Percentiles rank a stretch among this genome's conserved stretches.
These are phyloP conservation scores for Wickerhamomyces sp. DNA, from an alignment of 1,139 yeast species.

Conservation along the genomic window DNA sequence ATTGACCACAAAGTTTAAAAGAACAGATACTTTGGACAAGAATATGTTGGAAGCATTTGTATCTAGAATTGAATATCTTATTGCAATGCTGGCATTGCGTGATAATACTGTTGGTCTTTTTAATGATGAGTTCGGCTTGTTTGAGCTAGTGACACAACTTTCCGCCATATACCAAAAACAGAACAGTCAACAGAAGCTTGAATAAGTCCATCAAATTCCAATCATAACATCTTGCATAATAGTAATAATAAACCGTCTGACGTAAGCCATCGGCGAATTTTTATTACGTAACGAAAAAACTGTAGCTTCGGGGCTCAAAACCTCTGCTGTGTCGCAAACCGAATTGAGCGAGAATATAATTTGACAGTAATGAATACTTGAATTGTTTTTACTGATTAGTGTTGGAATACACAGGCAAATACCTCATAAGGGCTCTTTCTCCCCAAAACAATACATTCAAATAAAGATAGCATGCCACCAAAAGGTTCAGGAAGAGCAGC, in stretches of 20 bases:
- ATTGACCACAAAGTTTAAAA: slow-evolving; percentile 30
- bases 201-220: background rate
- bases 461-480: slow-evolving; percentile 27
- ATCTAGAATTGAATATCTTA: slow-evolving; percentile 43
- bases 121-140: slow-evolving; percentile 12
- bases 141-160: slow-evolving; percentile 14
- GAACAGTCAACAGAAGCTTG: background rate
- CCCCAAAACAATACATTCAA: too few species aligned
- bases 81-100: slow-evolving; percentile 23
- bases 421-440: too few species aligned
- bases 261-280: too few species aligned
- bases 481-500: slow-evolving; percentile 18
- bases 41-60: slow-evolving; percentile 42
- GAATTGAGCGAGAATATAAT: too few species aligned
- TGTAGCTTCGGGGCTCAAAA: too few species aligned
- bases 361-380: too few species aligned
- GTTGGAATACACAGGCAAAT: too few species aligned
- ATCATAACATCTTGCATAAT: too few species aligned
- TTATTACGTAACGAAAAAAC: too few species aligned
- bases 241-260: too few species aligned
- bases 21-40: slow-evolving; percentile 25
- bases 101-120: slow-evolving; percentile 22
- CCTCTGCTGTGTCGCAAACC: too few species aligned
- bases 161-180: background rate
- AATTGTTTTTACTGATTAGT: too few species aligned